A percentile compares a stretch with the other conserved stretches of the same genome.
Evolutionary conservation across 2,329 filamentous ascomycete species (phyloP).

Genomic region (Exophiala xenobiotica): DNA sequence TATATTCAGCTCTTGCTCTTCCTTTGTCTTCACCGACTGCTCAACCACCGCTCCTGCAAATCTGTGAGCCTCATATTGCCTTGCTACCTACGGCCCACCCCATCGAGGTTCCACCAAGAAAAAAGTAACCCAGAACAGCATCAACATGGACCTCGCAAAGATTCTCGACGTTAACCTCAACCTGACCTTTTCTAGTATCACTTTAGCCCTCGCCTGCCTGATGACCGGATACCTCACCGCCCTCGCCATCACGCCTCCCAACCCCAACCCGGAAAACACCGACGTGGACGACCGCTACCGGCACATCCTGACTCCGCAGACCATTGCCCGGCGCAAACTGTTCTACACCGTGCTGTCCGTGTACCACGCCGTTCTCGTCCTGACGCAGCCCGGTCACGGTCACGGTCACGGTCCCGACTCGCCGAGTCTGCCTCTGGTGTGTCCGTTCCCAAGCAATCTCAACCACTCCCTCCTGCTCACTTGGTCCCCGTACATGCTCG

Average conservation of each 20-base stretch:
- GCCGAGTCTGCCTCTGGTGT: too few species aligned
- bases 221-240: neutral
- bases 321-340: neutral
- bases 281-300: neutral
- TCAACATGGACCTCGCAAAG: slow-evolving; percentile 32
- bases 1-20: too few species aligned
- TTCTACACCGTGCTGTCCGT: neutral
- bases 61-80: too few species aligned
- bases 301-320: neutral
- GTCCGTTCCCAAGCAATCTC: neutral
- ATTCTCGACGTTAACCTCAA: neutral
- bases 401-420: neutral
- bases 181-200: neutral
- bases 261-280: neutral
- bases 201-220: neutral
- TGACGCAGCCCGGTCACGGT: too few species aligned
- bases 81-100: too few species aligned
- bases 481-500: neutral
- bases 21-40: too few species aligned
- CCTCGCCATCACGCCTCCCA: neutral
- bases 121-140: too few species aligned
- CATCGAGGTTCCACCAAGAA: too few species aligned
- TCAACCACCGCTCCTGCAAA: too few species aligned
- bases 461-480: neutral
- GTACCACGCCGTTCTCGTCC: neutral